Evolutionary conservation across 345 rosid genomes (phyloP).

Genomic region (Aquilaria yunnanensis): DNA sequence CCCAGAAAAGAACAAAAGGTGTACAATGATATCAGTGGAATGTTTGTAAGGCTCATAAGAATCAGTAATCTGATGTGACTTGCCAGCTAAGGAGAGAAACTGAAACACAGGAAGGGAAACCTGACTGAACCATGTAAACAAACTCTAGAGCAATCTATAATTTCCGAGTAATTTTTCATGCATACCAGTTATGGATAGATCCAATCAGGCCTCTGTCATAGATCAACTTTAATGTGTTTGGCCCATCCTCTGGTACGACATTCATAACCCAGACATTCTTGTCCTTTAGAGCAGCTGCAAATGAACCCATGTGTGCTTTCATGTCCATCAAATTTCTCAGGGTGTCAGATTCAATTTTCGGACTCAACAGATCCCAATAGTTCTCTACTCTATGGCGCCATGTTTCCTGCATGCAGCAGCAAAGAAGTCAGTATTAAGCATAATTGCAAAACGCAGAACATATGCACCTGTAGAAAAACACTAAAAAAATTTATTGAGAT

Average conservation of each 20-base stretch:
- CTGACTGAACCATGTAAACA: background rate
- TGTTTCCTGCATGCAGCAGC: constrained; percentile 42
- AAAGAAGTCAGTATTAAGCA: constrained; percentile 8
- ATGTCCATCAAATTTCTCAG: constrained; percentile 96
- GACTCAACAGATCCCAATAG: constrained; percentile 76
- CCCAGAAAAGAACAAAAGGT: too few species aligned
- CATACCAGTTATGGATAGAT: constrained; percentile 74
- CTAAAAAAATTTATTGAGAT: background rate
- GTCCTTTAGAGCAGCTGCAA: constrained; percentile 78
- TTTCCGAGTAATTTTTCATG: background rate
- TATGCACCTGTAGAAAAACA: constrained; percentile 6
- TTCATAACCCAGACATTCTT: constrained; percentile 97
- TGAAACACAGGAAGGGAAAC: background rate
- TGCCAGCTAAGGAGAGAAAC: background rate
- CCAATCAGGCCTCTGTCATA: constrained; percentile 91
- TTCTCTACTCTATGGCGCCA: constrained; percentile 73
- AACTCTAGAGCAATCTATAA: background rate
- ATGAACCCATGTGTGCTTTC: constrained; percentile 92
- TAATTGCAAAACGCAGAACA: background rate
- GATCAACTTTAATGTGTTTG: constrained; percentile 72
- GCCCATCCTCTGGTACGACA: constrained; percentile 73
- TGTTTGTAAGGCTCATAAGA: too few species aligned
- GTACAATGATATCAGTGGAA: too few species aligned
- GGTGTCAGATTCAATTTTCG: constrained; percentile 61
- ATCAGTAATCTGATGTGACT: too few species aligned